Base-by-base conservation (phyloP, 805 yeast species). In the Saccharomycopsis babjevae region DNA sequence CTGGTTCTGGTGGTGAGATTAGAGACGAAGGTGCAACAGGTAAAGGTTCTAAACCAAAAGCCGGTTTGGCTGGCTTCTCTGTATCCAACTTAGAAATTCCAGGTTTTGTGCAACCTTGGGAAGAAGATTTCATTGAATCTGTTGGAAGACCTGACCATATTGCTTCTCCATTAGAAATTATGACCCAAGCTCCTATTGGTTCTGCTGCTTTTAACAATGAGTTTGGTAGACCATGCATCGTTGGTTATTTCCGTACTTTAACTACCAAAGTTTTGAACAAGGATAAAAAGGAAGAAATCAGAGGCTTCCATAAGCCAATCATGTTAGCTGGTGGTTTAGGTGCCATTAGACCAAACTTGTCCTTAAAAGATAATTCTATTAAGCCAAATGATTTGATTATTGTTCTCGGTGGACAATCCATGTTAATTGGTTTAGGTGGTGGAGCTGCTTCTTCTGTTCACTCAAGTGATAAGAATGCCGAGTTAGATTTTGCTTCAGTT, bases 1-100 rank as follows among this genome's bases (percentile, higher is more conserved):
- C 99, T 15, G 99, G 99, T 65, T 92, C 98, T 11, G 99, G 99
- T 73, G 99, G 99, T 78, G 99, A 94, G 76, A 94, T 94, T 70
- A 89, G 99, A 80, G 99, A 94, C 74, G 99, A 94, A 77, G 99
- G 97, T 76, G 99, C 99, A 36, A 97, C 94, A 30, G 99, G 99
- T 65, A 84, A 97, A 73, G 99, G 99, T 55, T 93, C 98, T 30
- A 90, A 90, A 74, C 83, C 98, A 54, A 93, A 94, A 76, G 96
- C 97, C 70, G 99, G 99, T 60, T 79, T 94, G 64, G 79, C 96
- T 50, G 99, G 99, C 8, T 94, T 85, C 74, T 82, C 96, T 11
- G 97, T 91, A 25, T 86, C 96, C 46, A 98, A 94, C 74, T 80
- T 94, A 72, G 79, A 83, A 65, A 92, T 94, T 68, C 99, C 99